Evolutionary conservation across 805 yeast species (phyloP).

Genomic region (Nakazawaea laoshanensis): DNA sequence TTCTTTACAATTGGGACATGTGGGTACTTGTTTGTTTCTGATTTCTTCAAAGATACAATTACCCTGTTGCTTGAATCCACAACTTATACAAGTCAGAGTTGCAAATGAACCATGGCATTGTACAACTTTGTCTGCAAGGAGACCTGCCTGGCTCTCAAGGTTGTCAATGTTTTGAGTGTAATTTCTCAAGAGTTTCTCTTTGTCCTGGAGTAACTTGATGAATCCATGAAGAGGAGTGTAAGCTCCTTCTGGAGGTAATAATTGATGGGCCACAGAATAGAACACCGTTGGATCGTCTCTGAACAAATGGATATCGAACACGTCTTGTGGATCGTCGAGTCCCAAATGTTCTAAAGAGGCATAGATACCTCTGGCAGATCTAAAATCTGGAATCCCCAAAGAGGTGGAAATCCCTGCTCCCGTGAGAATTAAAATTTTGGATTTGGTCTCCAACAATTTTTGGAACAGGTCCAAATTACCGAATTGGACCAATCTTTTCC

Average conservation of each 20-base stretch:
- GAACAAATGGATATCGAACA: constrained; percentile 69
- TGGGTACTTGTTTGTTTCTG: constrained; percentile 50
- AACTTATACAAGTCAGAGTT: constrained; percentile 74
- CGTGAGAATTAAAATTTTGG: constrained; percentile 64
- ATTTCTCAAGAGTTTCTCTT: constrained; percentile 69
- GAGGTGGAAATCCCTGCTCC: constrained; percentile 94
- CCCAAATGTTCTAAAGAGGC: constrained; percentile 60
- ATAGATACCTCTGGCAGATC: constrained; percentile 84
- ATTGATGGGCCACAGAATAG: constrained; percentile 79
- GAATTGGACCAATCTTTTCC: constrained; percentile 47
- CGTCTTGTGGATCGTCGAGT: constrained; percentile 83
- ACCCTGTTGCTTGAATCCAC: constrained; percentile 62
- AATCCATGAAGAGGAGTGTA: constrained; percentile 79
- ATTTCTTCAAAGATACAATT: constrained; percentile 53
- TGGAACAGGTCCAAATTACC: constrained; percentile 52
- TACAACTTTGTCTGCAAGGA: constrained; percentile 54
- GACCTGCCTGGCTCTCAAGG: constrained; percentile 74
- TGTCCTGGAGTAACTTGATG: constrained; percentile 63
- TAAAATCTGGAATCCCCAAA: constrained; percentile 77
- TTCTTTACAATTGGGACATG: constrained; percentile 59
- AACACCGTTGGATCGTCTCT: constrained; percentile 70
- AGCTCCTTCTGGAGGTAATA: constrained; percentile 61
- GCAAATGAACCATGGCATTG: constrained; percentile 96
- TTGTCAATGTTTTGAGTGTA: constrained; percentile 92
- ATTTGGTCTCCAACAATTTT: constrained; percentile 42